Conservation (phyloP, 2,329 filamentous ascomycete genomes). For the Pseudocercospora eumusae region DNA sequence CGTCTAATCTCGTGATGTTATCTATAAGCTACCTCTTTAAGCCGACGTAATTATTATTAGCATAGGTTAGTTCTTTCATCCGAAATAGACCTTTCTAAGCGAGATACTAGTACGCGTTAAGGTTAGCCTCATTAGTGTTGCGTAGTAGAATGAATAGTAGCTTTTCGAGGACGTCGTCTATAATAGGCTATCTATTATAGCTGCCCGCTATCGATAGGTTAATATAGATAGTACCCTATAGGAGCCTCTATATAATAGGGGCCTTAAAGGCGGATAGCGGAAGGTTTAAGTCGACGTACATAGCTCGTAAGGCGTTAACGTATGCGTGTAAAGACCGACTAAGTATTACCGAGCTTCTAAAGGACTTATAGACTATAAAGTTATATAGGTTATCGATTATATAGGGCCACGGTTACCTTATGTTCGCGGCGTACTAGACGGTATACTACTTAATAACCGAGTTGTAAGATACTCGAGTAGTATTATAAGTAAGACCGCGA, state of each 20-base stretch:
- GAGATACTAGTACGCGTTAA: background rate
- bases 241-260: background rate
- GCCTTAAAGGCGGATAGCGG: background rate
- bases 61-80: background rate
- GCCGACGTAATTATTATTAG: background rate
- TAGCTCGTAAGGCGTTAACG: background rate
- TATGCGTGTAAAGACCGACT: background rate
- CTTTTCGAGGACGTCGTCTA: background rate
- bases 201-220: background rate
- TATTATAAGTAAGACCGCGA: background rate
- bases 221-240: background rate
- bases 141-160: background rate
- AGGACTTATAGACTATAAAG: background rate
- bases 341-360: background rate
- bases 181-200: background rate
- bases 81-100: background rate
- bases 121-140: background rate
- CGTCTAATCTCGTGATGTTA: background rate
- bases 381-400: background rate
- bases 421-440: background rate
- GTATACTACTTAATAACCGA: constrained; percentile 1
- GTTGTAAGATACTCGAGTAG: background rate
- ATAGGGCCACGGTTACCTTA: background rate
- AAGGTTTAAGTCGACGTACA: background rate
- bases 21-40: constrained; percentile 4